Evolutionary conservation across 306 rosid species (phyloP).

Genomic region (Corylus americana): DNA sequence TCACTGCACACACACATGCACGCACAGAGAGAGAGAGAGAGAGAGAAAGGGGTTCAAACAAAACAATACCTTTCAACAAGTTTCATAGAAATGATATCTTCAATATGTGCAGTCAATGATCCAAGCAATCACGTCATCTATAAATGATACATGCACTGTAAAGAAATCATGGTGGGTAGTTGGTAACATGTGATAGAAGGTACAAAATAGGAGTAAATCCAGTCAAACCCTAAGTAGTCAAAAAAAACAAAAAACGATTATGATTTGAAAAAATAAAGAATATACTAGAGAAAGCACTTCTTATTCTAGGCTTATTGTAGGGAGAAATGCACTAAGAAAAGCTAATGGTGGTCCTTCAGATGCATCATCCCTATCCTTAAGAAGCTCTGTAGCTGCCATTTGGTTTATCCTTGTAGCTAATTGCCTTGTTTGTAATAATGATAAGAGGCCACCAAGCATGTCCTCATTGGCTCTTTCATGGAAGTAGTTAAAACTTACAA

Average conservation of each 20-base stretch:
- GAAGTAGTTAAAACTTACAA: slow-evolving; percentile 10
- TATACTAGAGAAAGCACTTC: neutral
- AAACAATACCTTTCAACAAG: neutral
- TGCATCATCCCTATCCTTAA: neutral
- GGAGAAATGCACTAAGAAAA: neutral
- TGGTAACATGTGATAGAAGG: neutral
- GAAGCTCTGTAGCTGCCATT: neutral
- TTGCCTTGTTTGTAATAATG: slow-evolving; percentile 1
- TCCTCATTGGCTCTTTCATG: slow-evolving; percentile 3
- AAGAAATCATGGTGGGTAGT: slow-evolving; percentile 1
- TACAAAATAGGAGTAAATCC: neutral
- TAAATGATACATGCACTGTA: neutral
- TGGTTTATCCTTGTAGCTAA: neutral
- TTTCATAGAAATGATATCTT: neutral
- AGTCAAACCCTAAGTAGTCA: neutral
- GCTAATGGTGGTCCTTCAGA: neutral
- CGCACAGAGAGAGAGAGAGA: neutral
- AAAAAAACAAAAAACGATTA: neutral
- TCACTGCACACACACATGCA: neutral
- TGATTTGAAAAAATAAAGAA: neutral
- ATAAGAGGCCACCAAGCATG: neutral
- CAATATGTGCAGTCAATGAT: slow-evolving; percentile 1
- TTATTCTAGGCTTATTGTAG: neutral
- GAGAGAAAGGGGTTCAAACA: neutral
- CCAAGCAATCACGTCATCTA: neutral